A percentile compares a stretch with the other conserved stretches of the same genome.
Evolutionary conservation across 805 yeast species (phyloP).

Genomic region (Saturnispora sanitii): DNA sequence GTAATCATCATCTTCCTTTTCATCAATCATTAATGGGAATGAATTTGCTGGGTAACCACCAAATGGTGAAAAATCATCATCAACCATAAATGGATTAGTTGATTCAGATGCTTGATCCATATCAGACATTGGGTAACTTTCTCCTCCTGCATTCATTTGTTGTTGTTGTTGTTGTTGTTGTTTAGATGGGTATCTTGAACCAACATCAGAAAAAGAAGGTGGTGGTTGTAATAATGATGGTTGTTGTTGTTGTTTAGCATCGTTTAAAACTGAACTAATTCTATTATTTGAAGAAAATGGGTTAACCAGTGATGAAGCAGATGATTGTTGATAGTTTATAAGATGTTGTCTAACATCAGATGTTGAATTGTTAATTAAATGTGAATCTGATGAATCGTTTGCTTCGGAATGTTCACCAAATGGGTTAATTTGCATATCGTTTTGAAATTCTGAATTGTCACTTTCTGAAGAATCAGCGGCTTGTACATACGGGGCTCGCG

Average conservation of each 20-base stretch:
- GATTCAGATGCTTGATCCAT: constrained; percentile 15
- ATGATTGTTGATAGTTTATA: constrained; percentile 20
- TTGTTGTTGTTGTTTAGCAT: constrained; percentile 25
- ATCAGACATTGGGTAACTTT: constrained; percentile 5
- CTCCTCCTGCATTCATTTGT: constrained; percentile 24
- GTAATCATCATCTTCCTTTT: constrained; percentile 91
- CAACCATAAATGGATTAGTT: constrained; percentile 35
- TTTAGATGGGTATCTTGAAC: constrained; percentile 41
- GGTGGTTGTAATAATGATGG: constrained; percentile 64
- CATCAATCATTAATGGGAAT: constrained; percentile 85
- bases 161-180: too few species aligned
- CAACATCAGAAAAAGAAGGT: constrained; percentile 31
- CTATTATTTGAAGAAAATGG: constrained; percentile 25
- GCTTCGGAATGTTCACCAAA: constrained; percentile 20
- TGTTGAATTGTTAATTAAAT: constrained; percentile 4
- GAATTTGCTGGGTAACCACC: constrained; percentile 95
- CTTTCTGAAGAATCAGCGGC: constrained; percentile 18
- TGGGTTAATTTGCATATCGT: constrained; percentile 13
- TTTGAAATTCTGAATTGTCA: constrained; percentile 14
- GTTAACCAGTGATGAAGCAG: constrained; percentile 20
- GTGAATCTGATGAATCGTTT: constrained; percentile 12
- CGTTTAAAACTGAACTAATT: constrained; percentile 8
- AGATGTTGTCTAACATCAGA: constrained; percentile 18
- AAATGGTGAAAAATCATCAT: constrained; percentile 75
- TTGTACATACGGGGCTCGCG: constrained; percentile 26